Percentiles rank a stretch among this genome's conserved stretches.
Evolutionary conservation across 495 filamentous ascomycete genomes (phyloP).

Genomic region (Tuber melanosporum): DNA sequence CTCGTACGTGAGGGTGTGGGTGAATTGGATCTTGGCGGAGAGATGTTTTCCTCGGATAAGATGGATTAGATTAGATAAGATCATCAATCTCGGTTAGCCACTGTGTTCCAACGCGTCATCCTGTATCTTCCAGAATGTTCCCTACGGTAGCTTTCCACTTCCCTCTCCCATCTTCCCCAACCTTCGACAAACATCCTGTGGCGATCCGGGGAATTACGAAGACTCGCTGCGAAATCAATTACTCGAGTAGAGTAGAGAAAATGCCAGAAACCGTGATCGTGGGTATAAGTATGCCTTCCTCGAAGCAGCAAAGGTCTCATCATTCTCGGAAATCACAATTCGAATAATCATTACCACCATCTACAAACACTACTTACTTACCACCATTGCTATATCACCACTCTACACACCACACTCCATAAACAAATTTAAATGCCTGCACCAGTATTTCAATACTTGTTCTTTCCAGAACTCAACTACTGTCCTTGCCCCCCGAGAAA

Average conservation of each 20-base stretch:
- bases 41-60: not conserved
- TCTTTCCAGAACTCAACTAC: conserved; percentile 14
- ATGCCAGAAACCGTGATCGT: conserved; percentile 22
- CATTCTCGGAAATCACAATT: conserved; percentile 21
- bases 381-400: not conserved
- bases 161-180: conserved; percentile 21
- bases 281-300: conserved; percentile 3
- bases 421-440: conserved; percentile 20
- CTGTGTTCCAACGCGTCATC: not conserved
- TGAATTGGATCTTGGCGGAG: not conserved
- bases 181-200: conserved; percentile 7
- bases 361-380: not conserved
- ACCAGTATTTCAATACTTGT: conserved; percentile 6
- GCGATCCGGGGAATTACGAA: conserved; percentile 12
- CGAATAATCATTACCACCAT: conserved; percentile 6
- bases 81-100: not conserved
- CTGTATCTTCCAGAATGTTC: not conserved
- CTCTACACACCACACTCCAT: not conserved
- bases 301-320: not conserved
- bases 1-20: not conserved
- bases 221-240: conserved; percentile 13
- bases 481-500: conserved; percentile 16
- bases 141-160: not conserved
- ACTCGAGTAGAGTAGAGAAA: not conserved
- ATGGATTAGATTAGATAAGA: conserved; percentile 3